These are phyloP conservation scores for Leucogyrophana mollusca DNA, from an alignment of 768 basidiomycete genomes.

Conservation along the genomic window DNA sequence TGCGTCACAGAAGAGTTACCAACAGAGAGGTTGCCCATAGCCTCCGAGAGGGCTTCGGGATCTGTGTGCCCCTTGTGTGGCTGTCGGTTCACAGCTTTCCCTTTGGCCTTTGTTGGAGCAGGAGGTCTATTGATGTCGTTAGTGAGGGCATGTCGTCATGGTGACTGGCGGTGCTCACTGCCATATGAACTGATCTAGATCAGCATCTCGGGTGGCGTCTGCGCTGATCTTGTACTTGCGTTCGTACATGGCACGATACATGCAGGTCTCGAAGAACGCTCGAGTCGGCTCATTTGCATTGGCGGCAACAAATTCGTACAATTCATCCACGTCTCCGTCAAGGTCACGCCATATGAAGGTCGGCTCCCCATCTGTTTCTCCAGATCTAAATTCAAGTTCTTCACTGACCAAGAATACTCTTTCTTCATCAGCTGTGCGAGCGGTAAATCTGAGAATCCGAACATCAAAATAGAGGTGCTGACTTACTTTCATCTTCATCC, in stretches of 20 bases:
- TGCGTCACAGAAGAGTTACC: constrained; percentile 5
- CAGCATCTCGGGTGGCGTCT: constrained; percentile 61
- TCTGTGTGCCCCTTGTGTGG: constrained; percentile 6
- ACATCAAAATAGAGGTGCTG: background rate
- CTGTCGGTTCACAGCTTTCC: constrained; percentile 17
- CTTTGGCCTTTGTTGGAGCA: constrained; percentile 15
- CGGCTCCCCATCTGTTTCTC: constrained; percentile 70
- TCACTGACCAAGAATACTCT: constrained; percentile 89
- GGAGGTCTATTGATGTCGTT: constrained; percentile 17
- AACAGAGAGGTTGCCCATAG: constrained; percentile 1
- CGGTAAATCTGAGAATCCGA: constrained; percentile 5
- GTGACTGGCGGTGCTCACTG: constrained; percentile 50
- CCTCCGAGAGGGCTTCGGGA: constrained; percentile 3
- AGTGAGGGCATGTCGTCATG: background rate
- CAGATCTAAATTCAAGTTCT: constrained; percentile 82
- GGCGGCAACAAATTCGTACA: constrained; percentile 86
- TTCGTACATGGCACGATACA: constrained; percentile 97
- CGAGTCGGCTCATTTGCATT: constrained; percentile 77
- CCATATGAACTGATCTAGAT: constrained; percentile 81
- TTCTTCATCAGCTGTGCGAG: constrained; percentile 84
- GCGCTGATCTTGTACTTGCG: constrained; percentile 80
- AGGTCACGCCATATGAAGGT: constrained; percentile 92
- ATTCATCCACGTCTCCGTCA: constrained; percentile 87
- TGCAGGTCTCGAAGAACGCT: constrained; percentile 89
- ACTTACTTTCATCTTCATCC: constrained; percentile 87